Conservation (phyloP, 2,329 filamentous ascomycete species). For the Aspergillus sp. region DNA sequence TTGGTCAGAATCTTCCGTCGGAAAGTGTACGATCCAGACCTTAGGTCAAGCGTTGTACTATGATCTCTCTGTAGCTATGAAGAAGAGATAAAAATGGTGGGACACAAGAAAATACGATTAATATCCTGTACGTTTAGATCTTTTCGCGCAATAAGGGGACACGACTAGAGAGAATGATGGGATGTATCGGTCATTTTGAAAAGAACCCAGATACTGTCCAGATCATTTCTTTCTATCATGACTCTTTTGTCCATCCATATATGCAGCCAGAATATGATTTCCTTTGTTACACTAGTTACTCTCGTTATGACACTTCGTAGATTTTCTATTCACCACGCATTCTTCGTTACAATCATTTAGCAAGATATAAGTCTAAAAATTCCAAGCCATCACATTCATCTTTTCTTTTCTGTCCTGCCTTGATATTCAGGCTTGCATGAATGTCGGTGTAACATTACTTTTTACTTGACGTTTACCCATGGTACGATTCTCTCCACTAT, state of each 20-base stretch:
- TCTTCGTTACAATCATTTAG: background rate
- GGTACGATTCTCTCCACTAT: too few species aligned
- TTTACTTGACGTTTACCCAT: too few species aligned
- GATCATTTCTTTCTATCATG: conserved; percentile 13
- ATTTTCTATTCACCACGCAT: background rate
- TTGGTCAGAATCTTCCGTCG: conserved; percentile 11
- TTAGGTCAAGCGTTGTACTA: conserved; percentile 9
- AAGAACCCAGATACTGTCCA: conserved; percentile 10
- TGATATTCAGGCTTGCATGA: too few species aligned
- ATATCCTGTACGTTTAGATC: conserved; percentile 40
- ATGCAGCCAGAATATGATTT: conserved; percentile 28
- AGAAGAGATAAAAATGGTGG: conserved; percentile 15
- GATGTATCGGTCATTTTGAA: conserved; percentile 6
- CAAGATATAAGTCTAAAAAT: background rate
- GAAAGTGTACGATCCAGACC: conserved; percentile 9
- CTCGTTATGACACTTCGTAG: background rate
- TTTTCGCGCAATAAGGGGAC: conserved; percentile 26
- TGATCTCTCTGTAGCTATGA: conserved; percentile 24
- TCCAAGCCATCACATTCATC: too few species aligned
- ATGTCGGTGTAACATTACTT: too few species aligned
- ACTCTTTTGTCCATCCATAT: conserved; percentile 15
- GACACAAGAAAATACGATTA: conserved; percentile 26
- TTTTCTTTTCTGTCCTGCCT: too few species aligned
- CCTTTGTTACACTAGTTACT: conserved; percentile 20
- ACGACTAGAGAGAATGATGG: conserved; percentile 20